Conservation (phyloP, 2,329 filamentous ascomycete species). For the Coniella lustricola region DNA sequence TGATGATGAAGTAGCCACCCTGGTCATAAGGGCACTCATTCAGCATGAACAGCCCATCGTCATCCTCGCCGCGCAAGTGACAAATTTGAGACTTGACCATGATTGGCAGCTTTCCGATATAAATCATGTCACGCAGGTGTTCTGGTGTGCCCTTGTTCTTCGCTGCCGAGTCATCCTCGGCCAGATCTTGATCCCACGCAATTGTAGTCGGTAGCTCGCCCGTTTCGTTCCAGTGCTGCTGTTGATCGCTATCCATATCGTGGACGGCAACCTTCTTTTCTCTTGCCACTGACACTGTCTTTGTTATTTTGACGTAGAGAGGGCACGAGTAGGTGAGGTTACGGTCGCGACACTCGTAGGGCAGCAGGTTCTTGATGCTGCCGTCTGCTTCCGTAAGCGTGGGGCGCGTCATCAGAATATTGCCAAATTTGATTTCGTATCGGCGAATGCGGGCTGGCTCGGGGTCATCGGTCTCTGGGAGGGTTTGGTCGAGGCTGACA, state of each 20-base stretch:
- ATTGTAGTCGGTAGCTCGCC: constrained; percentile 52
- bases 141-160: constrained; percentile 46
- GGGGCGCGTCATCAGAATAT: constrained; percentile 80
- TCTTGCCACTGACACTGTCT: constrained; percentile 75
- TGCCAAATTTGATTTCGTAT: constrained; percentile 92
- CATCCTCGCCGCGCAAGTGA: constrained; percentile 73
- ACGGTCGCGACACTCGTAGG: constrained; percentile 90
- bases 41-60: constrained; percentile 80
- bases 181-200: constrained; percentile 55
- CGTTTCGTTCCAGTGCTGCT: constrained; percentile 46
- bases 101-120: constrained; percentile 91
- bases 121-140: constrained; percentile 65
- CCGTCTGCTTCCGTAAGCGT: constrained; percentile 92
- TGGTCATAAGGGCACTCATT: constrained; percentile 98
- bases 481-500: constrained; percentile 89
- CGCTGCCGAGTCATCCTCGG: constrained; percentile 40
- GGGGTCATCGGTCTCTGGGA: constrained; percentile 67
- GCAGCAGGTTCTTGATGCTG: constrained; percentile 74
- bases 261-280: constrained; percentile 62
- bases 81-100: constrained; percentile 98
- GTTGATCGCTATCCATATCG: constrained; percentile 62
- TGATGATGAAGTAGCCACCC: constrained; percentile 98
- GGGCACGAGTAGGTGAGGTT: constrained; percentile 94
- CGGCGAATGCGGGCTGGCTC: constrained; percentile 78
- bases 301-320: constrained; percentile 81